Evolutionary conservation across 441 rosid species (phyloP).

Genomic region (Sinapis alba): DNA sequence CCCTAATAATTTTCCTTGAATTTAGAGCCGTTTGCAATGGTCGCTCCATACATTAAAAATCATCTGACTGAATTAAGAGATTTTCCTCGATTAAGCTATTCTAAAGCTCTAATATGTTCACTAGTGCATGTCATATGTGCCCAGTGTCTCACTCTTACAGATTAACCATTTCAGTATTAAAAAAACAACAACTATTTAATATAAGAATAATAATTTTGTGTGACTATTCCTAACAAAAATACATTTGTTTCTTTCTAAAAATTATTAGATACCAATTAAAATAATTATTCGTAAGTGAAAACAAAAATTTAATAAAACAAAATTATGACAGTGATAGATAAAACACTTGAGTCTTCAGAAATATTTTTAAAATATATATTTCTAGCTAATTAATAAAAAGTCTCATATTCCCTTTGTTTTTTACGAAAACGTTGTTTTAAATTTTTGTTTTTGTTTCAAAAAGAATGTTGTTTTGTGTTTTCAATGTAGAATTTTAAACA

Average conservation of each 20-base stretch:
- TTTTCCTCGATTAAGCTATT: too few relatives aligned
- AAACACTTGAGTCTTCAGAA: neutral
- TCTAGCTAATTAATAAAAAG: neutral
- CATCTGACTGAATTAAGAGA: slow-evolving; percentile 12
- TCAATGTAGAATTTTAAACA: too few relatives aligned
- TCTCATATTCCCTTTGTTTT: too few relatives aligned
- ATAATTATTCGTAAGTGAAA: neutral
- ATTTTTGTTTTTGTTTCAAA: too few relatives aligned
- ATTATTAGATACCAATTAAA: neutral
- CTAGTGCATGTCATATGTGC: slow-evolving; percentile 8
- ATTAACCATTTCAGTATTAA: neutral
- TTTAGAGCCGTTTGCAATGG: slow-evolving; percentile 10
- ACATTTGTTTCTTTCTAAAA: neutral
- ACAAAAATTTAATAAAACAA: neutral
- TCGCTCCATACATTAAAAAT: slow-evolving; percentile 3
- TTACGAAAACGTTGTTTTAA: too few relatives aligned
- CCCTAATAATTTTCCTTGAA: slow-evolving; percentile 25
- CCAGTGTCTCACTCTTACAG: neutral
- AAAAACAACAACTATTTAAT: neutral
- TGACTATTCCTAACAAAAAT: neutral
- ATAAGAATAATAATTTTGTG: neutral
- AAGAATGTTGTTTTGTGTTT: too few relatives aligned
- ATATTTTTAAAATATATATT: neutral
- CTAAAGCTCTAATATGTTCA: slow-evolving; percentile 9
- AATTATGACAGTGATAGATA: slow-evolving; percentile 18